phyloP scores from a whole-genome alignment of 1,284 basidiomycete genomes.

The Golubevia pallescens region DNA sequence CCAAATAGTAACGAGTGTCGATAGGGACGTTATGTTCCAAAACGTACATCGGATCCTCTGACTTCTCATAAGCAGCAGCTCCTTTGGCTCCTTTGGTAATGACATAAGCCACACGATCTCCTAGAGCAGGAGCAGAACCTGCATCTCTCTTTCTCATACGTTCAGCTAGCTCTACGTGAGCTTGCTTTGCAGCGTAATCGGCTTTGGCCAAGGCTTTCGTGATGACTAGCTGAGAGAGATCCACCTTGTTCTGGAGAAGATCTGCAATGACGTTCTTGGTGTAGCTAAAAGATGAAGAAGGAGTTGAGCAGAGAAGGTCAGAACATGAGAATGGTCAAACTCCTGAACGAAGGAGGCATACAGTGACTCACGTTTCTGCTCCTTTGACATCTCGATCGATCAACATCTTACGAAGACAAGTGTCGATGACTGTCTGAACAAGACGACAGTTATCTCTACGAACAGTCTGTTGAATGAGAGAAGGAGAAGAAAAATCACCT shows the following conservation, averaged over 20 bases:
- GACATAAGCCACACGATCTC: constrained; percentile 62
- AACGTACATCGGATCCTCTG: constrained; percentile 62
- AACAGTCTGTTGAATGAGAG: constrained; percentile 27
- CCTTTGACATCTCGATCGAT: constrained; percentile 63
- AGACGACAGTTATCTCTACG: constrained; percentile 63
- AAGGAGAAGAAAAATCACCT: neutral
- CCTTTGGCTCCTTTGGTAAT: constrained; percentile 62
- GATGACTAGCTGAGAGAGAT: constrained; percentile 63
- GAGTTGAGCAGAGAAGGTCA: constrained; percentile 1
- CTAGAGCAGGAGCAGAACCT: constrained; percentile 57
- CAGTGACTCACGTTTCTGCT: constrained; percentile 50
- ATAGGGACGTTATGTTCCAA: constrained; percentile 64
- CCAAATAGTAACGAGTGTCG: constrained; percentile 63
- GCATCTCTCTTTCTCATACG: constrained; percentile 62
- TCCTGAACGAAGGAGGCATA: neutral
- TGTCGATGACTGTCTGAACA: constrained; percentile 63
- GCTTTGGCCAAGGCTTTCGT: constrained; percentile 61
- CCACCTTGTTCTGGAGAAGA: constrained; percentile 62
- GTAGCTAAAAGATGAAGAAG: constrained; percentile 67
- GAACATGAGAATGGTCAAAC: neutral
- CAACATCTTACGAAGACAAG: constrained; percentile 62
- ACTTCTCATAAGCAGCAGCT: constrained; percentile 57
- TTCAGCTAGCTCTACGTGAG: constrained; percentile 61
- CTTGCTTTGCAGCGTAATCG: constrained; percentile 44
- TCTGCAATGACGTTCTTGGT: constrained; percentile 60